Base-by-base conservation (phyloP, 2,329 filamentous ascomycete genomes). In the Zymoseptoria brevis region DNA sequence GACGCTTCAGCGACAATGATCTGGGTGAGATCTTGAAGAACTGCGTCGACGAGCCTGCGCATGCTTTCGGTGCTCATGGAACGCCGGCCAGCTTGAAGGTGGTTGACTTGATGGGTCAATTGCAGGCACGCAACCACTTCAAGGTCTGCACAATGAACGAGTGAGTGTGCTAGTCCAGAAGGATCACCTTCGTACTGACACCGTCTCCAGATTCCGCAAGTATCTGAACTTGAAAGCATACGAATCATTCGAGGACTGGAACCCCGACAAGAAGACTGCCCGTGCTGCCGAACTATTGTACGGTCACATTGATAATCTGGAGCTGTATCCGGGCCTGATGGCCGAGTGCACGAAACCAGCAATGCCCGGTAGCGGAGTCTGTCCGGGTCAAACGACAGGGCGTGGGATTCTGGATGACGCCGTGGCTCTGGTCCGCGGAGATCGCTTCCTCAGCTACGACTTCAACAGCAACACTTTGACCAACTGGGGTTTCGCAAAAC, bases 251-350 rank as follows among this genome's bases (percentile, higher is more conserved):
- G 65, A 70, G 55, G 67, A 70, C 16, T 74, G 72, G 72, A 68
- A 68, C 35, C 65, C 69, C 19, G 72, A 76, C 55, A 68, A 70
- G 35, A 71, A 74, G 21, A 69, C 72, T 51, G 72, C 75, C 30
- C 67, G 71, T 56, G 66, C 70, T 9, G 72, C 72, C 4, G 71
- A 81, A 76, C 66, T 80, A 79, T 71, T 80, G 74, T 63, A 76
- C 73, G 62, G 81, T 74, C 69, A 83, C 79, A 71, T 72, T 24
- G 71, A 75, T 59, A 81, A 81, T 29, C 67, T 86, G 11, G 83
- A 86, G 66, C 71, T 86, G 6, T 84, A 84, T 63, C 82, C 82
- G 1, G 82, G 82, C 11, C 66, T 84, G 6, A 77, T 83, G 65
- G 75, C 80, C 8, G 83, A 85, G 68, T 76, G 79, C 57, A 76